Evolutionary conservation across 2,329 filamentous ascomycete species (phyloP), one percentile per base, ranked within the genome.

Genomic region (Lecanoromycetidae sp.): DNA sequence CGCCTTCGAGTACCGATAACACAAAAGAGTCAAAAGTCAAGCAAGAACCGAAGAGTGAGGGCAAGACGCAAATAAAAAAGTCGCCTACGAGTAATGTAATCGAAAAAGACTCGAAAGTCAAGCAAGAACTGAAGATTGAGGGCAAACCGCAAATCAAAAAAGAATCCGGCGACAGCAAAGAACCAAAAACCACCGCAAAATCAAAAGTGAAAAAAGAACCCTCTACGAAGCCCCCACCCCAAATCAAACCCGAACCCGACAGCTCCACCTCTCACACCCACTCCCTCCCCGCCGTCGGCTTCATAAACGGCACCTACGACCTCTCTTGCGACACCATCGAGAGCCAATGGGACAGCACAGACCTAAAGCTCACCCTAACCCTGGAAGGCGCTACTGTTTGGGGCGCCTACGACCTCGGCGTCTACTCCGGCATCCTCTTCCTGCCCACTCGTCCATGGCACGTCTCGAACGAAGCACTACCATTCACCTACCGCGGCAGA

Each of bases 331-430:
- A 20, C 2, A 30, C 5, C 2, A 13, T 53, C 3, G 37, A 44
- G 17, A 7, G 15, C 3, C n/a, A 49, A 29, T 46, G 36, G 36
- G 7, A 6, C 6, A 20, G 23, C 15, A 15, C 20, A 30, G 23
- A 46, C 58, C n/a, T 58, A 56, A 47, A 57, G 56, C 35, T 58
- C 50, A 51, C 59, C 57, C 48, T 62, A 57, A 52, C 56, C 57
- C 42, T 58, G 56, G 37, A 58, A 57, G 50, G 61, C 60, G 57
- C 61, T 60, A 30, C 56, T 43, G 15, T 56, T n/a, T 56, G 53
- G 54, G 53, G 50, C 6, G 47, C 50, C 23, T 55, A 54, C 39
- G 53, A 55, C 46, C 54, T 56, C 36, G 52, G 50, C 22, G 50
- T 44, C 36, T 51, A 49, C 26, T 39, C 42, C 19, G 53, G 54